Conservation (phyloP, 257 asterid genomes). For the Handroanthus guayacan region DNA sequence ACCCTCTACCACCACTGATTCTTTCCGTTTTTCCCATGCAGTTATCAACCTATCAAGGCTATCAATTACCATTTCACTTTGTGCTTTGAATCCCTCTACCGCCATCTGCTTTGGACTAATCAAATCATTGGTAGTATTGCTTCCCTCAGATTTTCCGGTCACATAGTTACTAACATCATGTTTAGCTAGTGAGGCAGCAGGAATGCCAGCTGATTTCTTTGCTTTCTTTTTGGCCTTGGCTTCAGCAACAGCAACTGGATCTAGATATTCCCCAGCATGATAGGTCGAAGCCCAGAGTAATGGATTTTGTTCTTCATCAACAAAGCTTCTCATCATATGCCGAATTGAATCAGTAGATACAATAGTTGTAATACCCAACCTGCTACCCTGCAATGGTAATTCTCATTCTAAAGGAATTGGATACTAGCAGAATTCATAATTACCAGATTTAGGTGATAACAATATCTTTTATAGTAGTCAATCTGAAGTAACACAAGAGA, state of each 20-base stretch:
- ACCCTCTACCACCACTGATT: conserved; percentile 96
- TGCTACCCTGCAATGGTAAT: conserved; percentile 70
- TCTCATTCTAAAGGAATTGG: background rate
- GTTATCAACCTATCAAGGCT: conserved; percentile 93
- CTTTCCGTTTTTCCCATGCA: conserved; percentile 90
- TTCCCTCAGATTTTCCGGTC: conserved; percentile 51
- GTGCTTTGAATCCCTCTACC: conserved; percentile 92
- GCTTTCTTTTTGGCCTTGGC: conserved; percentile 86
- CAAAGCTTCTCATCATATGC: conserved; percentile 98
- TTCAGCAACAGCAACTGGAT: conserved; percentile 87
- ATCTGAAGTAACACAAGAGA: conserved; percentile 1
- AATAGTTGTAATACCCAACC: conserved; percentile 91
- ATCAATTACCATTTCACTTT: conserved; percentile 97
- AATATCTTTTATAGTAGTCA: conserved; percentile 5
- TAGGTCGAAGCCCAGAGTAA: conserved; percentile 95
- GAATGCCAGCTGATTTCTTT: conserved; percentile 64
- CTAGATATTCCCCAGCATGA: conserved; percentile 93
- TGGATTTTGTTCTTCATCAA: conserved; percentile 86
- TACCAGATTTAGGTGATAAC: background rate
- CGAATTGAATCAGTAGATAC: conserved; percentile 92
- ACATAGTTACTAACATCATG: conserved; percentile 43
- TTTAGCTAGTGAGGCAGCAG: conserved; percentile 50
- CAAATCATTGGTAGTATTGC: conserved; percentile 48
- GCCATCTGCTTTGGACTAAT: conserved; percentile 90
- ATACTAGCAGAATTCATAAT: background rate